Conservation (phyloP, 345 rosid species). For the Linum trigynum region DNA sequence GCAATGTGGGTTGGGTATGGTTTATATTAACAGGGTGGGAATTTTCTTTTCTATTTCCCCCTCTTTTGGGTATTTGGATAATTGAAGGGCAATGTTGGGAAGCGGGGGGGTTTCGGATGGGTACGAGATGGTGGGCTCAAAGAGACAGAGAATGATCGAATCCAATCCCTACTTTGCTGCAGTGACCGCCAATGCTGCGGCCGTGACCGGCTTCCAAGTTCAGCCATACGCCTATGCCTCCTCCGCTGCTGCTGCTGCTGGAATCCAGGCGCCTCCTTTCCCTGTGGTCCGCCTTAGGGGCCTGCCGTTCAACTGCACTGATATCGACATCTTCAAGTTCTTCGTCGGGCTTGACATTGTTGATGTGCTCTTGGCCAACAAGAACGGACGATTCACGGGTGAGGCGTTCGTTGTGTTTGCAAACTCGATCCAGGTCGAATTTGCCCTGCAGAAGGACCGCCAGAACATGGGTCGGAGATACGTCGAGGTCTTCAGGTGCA, state of each 20-base stretch:
- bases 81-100: constrained; percentile 97
- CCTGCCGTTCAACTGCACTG: constrained; percentile 88
- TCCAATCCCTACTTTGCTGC: constrained; percentile 92
- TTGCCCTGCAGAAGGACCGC: constrained; percentile 78
- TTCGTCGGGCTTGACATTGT: constrained; percentile 88
- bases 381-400: constrained; percentile 71
- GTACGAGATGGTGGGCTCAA: constrained; percentile 91
- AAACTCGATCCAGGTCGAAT: constrained; percentile 66
- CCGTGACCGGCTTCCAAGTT: constrained; percentile 32
- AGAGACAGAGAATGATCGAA: constrained; percentile 99
- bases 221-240: constrained; percentile 38
- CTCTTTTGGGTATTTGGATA: constrained; percentile 38
- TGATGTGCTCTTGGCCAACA: constrained; percentile 71
- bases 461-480: constrained; percentile 87
- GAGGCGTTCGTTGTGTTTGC: constrained; percentile 87
- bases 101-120: constrained; percentile 94
- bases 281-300: constrained; percentile 93
- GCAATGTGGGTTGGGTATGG: constrained; percentile 59
- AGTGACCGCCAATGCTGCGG: constrained; percentile 45
- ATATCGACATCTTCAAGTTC: constrained; percentile 81
- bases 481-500: constrained; percentile 85
- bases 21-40: constrained; percentile 88
- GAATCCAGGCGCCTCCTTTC: constrained; percentile 49
- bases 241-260: constrained; percentile 21
- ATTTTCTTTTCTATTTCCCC: constrained; percentile 40